phyloP scores from a whole-genome alignment of 495 filamentous ascomycete genomes.

The Oidiodendron maius region DNA sequence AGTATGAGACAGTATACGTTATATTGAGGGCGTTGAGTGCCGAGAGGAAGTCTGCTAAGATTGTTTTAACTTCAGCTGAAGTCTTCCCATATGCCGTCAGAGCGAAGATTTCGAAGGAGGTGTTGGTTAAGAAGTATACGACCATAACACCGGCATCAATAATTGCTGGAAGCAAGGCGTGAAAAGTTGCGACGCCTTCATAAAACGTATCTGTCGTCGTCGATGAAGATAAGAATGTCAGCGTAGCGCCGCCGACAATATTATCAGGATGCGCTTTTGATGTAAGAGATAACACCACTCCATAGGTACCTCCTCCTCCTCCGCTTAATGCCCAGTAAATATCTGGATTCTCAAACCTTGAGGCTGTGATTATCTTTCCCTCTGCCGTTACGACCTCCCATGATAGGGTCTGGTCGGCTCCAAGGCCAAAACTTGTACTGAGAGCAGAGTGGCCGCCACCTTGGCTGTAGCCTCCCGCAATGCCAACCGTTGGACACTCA shows the following conservation, averaged over 20 bases:
- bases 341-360: slow-evolving; percentile 37
- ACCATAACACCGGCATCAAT: neutral
- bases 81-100: neutral
- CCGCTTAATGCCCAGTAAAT: slow-evolving; percentile 54
- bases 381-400: slow-evolving; percentile 48
- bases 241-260: slow-evolving; percentile 17
- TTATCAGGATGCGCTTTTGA: slow-evolving; percentile 26
- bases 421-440: slow-evolving; percentile 44
- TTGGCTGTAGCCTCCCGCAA: slow-evolving; percentile 43
- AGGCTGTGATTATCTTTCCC: slow-evolving; percentile 36
- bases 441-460: slow-evolving; percentile 57
- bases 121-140: neutral
- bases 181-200: slow-evolving; percentile 33
- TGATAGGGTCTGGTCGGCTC: slow-evolving; percentile 50
- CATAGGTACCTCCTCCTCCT: slow-evolving; percentile 42
- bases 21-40: neutral
- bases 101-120: neutral
- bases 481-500: slow-evolving; percentile 43
- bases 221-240: slow-evolving; percentile 26
- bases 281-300: slow-evolving; percentile 40
- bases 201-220: slow-evolving; percentile 37
- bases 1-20: slow-evolving; percentile 9
- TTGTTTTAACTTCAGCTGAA: neutral
- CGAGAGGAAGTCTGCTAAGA: neutral
- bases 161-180: slow-evolving; percentile 22